phyloP scores from a whole-genome alignment of 2,329 filamentous ascomycete species.

The Elsinoe necatrix region DNA sequence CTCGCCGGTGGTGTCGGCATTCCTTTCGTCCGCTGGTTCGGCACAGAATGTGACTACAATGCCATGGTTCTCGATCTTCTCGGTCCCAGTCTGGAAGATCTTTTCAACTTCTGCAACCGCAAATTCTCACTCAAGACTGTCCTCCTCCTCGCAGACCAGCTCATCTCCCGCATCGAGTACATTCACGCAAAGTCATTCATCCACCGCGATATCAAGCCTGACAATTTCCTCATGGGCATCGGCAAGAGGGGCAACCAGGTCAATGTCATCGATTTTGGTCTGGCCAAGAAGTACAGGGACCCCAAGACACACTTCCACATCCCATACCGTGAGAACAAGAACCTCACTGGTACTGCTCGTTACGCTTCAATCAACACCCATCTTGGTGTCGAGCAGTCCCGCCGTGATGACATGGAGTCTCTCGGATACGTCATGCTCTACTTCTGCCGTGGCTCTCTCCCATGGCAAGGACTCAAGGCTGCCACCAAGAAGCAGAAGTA shows the following conservation, averaged over 20 bases:
- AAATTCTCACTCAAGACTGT: constrained; percentile 99
- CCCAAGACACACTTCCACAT: constrained; percentile 99
- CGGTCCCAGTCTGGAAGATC: constrained; percentile 88
- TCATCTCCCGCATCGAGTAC: constrained; percentile 98
- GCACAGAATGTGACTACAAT: constrained; percentile 99
- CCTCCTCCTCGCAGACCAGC: constrained; percentile 88
- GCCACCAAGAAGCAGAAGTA: constrained; percentile 99
- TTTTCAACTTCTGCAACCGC: constrained; percentile 99
- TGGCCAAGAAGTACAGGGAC: constrained; percentile 99
- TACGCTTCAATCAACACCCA: constrained; percentile 99
- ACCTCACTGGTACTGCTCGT: constrained; percentile 94
- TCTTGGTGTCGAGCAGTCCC: constrained; percentile 94
- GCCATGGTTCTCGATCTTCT: constrained; percentile 98
- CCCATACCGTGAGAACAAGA: constrained; percentile 99
- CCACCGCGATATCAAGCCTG: constrained; percentile 98
- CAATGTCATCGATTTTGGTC: constrained; percentile 97
- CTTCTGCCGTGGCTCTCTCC: constrained; percentile 97
- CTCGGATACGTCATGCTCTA: constrained; percentile 99
- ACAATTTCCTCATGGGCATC: constrained; percentile 99
- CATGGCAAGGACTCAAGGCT: constrained; percentile 97
- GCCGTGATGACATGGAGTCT: constrained; percentile 98
- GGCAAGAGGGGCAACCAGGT: constrained; percentile 99
- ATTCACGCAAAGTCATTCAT: constrained; percentile 99
- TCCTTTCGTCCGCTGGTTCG: constrained; percentile 98
- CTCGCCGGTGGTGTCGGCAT: constrained; percentile 96